A percentile compares a stretch with the other conserved stretches of the same genome.
These are phyloP conservation scores for Trypanosoma cruzi DNA, from an alignment of 208 protist species.

Conservation along the genomic window DNA sequence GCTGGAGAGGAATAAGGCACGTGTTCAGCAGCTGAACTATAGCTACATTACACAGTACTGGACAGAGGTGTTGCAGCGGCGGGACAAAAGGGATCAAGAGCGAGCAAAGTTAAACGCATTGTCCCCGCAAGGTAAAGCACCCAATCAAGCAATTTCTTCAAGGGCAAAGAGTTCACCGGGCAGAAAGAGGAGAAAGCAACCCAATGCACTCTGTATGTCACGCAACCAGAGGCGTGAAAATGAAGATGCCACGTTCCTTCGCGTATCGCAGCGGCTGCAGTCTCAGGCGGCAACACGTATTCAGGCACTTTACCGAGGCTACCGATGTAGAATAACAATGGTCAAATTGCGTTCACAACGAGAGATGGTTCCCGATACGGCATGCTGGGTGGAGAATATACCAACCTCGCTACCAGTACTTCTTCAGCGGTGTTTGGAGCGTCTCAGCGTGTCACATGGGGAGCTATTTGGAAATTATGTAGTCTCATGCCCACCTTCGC, in stretches of 20 bases:
- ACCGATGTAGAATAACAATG: conserved; percentile 15
- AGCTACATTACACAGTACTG: conserved; percentile 57
- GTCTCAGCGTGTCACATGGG: conserved; percentile 35
- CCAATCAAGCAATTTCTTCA: not conserved
- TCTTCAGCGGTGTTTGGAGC: conserved; percentile 27
- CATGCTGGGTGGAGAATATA: conserved; percentile 20
- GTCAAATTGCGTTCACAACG: not conserved
- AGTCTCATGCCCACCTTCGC: conserved; percentile 22
- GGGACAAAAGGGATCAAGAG: conserved; percentile 36
- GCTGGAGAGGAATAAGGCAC: conserved; percentile 30
- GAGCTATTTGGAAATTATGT: conserved; percentile 69
- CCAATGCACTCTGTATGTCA: conserved; percentile 14
- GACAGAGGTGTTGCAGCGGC: conserved; percentile 56
- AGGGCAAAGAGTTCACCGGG: not conserved
- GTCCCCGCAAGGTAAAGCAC: not conserved
- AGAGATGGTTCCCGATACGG: too few species aligned
- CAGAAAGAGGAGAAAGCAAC: conserved; percentile 2
- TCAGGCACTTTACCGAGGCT: conserved; percentile 65
- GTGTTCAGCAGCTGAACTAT: conserved; percentile 39
- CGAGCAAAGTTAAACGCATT: not conserved
- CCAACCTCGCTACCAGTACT: conserved; percentile 34
- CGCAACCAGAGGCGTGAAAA: conserved; percentile 42
- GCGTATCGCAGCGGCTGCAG: conserved; percentile 45
- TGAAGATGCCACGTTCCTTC: conserved; percentile 76
- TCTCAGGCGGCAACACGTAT: conserved; percentile 59